Conservation (phyloP, 2,329 filamentous ascomycete genomes). For the Fusarium sp. region DNA sequence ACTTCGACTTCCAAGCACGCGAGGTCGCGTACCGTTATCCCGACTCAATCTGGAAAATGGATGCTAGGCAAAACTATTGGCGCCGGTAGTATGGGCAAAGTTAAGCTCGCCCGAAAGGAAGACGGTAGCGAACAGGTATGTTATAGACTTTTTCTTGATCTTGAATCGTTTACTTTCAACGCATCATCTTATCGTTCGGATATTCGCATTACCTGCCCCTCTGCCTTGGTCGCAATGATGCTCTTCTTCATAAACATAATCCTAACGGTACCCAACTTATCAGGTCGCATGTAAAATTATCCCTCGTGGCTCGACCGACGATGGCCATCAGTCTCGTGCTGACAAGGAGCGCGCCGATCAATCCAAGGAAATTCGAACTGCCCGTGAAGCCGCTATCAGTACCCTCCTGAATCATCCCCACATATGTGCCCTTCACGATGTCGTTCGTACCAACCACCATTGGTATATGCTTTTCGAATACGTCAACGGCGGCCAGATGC, state of each 20-base stretch:
- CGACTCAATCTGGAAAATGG: constrained; percentile 92
- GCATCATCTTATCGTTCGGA: constrained; percentile 6
- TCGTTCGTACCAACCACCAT: constrained; percentile 95
- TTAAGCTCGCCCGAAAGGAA: constrained; percentile 92
- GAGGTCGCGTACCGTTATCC: constrained; percentile 83
- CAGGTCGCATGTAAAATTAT: constrained; percentile 97
- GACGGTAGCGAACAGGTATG: constrained; percentile 91
- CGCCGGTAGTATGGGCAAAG: constrained; percentile 98
- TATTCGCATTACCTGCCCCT: constrained; percentile 30
- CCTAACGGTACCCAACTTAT: constrained; percentile 29
- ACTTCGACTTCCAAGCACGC: constrained; percentile 63
- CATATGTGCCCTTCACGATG: constrained; percentile 95
- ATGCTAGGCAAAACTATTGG: constrained; percentile 96
- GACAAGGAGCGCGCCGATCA: constrained; percentile 93
- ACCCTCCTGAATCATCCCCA: constrained; percentile 94
- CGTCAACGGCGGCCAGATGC: constrained; percentile 98
- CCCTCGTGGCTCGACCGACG: constrained; percentile 88
- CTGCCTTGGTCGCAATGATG: constrained; percentile 16
- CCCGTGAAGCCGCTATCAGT: constrained; percentile 95
- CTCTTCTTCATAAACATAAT: constrained; percentile 5
- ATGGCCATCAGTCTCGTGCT: constrained; percentile 77
- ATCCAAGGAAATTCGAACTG: constrained; percentile 95
- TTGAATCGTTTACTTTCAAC: background rate
- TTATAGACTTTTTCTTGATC: constrained; percentile 28
- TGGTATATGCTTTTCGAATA: constrained; percentile 99